Conservation (phyloP, 768 basidiomycete genomes). For the Cantharellus cinnabarinus region DNA sequence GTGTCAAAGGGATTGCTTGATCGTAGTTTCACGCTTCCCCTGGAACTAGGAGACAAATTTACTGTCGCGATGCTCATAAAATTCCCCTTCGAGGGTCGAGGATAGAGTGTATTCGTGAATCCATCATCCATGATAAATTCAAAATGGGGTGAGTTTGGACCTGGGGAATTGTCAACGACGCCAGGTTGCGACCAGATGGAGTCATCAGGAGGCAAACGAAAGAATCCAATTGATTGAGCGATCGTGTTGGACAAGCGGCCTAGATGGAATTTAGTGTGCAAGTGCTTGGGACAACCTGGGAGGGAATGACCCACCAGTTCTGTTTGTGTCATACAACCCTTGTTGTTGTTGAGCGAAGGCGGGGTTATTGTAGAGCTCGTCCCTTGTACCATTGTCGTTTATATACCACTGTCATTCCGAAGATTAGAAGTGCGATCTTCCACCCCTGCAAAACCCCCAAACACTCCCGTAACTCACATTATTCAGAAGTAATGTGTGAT, state of each 20-base stretch:
- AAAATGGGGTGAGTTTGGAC: not conserved
- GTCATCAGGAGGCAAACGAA: not conserved
- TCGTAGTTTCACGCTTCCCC: not conserved
- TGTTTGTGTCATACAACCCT: not conserved
- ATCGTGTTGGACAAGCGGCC: not conserved
- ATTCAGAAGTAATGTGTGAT: conserved; percentile 25
- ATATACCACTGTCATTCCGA: too few species aligned
- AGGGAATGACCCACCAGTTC: not conserved
- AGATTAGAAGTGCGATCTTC: too few species aligned
- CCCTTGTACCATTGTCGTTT: too few species aligned
- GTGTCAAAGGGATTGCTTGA: not conserved
- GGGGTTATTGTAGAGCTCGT: not conserved
- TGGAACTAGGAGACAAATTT: not conserved
- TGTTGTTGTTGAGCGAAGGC: not conserved
- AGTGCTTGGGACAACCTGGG: too few species aligned
- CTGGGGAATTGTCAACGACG: not conserved
- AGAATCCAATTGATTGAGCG: not conserved
- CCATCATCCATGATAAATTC: not conserved
- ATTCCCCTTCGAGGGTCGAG: not conserved
- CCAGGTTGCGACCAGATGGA: not conserved
- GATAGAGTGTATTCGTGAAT: not conserved
- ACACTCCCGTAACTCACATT: not conserved
- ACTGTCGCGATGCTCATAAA: not conserved
- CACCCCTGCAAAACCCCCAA: too few species aligned
- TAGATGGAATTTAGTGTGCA: not conserved